These are phyloP conservation scores for Debaryomyces prosopidis DNA, from an alignment of 805 yeast species.

Conservation along the genomic window DNA sequence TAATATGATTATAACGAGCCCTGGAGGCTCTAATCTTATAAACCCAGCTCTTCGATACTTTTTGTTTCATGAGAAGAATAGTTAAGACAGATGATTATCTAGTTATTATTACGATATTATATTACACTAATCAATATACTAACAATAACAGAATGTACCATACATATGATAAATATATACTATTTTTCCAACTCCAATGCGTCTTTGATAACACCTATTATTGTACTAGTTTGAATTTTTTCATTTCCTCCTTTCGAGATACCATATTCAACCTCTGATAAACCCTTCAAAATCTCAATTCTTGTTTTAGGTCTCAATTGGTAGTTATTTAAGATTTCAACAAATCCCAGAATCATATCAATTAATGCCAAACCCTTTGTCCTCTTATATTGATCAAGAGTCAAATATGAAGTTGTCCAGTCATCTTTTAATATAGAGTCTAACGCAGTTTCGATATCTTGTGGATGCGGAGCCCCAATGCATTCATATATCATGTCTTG, in stretches of 20 bases:
- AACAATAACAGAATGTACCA: neutral
- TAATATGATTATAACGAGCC: slow-evolving; percentile 24
- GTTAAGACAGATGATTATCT: slow-evolving; percentile 18
- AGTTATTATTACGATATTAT: neutral
- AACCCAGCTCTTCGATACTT: slow-evolving; percentile 27
- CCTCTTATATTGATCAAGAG: slow-evolving; percentile 64
- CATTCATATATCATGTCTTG: slow-evolving; percentile 85
- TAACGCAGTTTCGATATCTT: slow-evolving; percentile 72
- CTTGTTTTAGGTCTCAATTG: slow-evolving; percentile 66
- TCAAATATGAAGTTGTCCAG: slow-evolving; percentile 75
- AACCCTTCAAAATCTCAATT: slow-evolving; percentile 61
- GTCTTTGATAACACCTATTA: slow-evolving; percentile 79
- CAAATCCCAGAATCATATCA: slow-evolving; percentile 77
- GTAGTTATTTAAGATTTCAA: slow-evolving; percentile 66
- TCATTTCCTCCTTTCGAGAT: slow-evolving; percentile 92
- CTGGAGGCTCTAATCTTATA: slow-evolving; percentile 22
- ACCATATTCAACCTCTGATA: slow-evolving; percentile 88
- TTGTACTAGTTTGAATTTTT: slow-evolving; percentile 84
- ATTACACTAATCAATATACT: neutral
- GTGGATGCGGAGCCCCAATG: slow-evolving; percentile 93
- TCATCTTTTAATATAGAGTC: slow-evolving; percentile 82
- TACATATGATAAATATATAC: neutral
- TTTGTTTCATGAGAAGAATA: slow-evolving; percentile 24
- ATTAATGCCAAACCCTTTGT: slow-evolving; percentile 86
- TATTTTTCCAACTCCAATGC: slow-evolving; percentile 47